Base-by-base conservation (phyloP, 768 basidiomycete genomes). In the Lentinula boryana region DNA sequence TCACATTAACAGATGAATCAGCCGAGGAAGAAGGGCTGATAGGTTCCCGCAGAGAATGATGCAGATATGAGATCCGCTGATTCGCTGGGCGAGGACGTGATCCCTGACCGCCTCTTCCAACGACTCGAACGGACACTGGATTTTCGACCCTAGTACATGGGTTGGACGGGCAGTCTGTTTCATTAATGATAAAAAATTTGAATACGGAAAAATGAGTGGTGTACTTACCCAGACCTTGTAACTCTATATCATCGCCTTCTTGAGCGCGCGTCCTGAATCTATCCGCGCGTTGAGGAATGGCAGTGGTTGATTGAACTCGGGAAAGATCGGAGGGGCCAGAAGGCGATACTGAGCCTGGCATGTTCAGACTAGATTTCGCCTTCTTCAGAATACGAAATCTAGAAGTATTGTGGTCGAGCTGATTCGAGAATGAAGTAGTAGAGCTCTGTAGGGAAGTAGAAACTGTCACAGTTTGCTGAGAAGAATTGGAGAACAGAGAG, bases 31-130 rank as follows among this genome's bases (percentile, higher is more conserved):
- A 27, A 35, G 56, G 13, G 9, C n/a, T 21, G 15, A 27, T 40
- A 41, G 10, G 36, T 31, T 46, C 31, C 57, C 31, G 46, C n/a
- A 12, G 10, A 10, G 55, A 56, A 9, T 43, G 38, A 56, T 40
- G 55, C 36, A 15, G 38, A 43, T 44, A 23, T 16, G 18, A 33
- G 46, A 58, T 32, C 46, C 10, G 57, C 8, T 46, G 27, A 35
- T 49, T 33, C 4, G 57, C 23, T n/a, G 43, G 43, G 16, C 57
- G 57, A 58, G 46, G 57, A 35, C 57, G 57, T 9, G 57, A 58
- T 8, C 57, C 57, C 13, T 44, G 40, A 7, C 57, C 57, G 8
- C 57, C 57, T 58, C 57, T 58, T 21, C 46, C 57, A 35, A 58
- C 44, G 31, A 48, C 40, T 18, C 46, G 57, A 49, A 36, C 33